Percentiles rank a stretch among this genome's conserved stretches.
These are phyloP conservation scores for Nicotiana paniculata DNA, from an alignment of 257 asterid genomes.

Conservation along the genomic window DNA sequence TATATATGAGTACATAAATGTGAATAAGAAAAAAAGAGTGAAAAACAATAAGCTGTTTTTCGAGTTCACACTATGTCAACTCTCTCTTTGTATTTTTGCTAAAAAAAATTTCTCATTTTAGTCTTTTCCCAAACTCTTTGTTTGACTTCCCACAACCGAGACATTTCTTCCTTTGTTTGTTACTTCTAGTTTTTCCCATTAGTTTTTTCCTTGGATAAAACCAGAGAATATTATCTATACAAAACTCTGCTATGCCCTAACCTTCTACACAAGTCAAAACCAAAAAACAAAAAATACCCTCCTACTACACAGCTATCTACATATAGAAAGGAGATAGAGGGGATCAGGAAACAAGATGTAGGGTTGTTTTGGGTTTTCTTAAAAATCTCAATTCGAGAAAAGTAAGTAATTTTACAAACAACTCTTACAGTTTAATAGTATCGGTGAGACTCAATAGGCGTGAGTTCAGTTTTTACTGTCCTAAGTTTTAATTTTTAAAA, in stretches of 20 bases:
- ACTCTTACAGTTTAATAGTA: too few species aligned
- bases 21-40: not conserved
- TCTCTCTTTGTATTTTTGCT: not conserved
- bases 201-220: slow-evolving; percentile 17
- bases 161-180: slow-evolving; percentile 3
- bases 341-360: too few species aligned
- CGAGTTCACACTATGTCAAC: slow-evolving; percentile 15
- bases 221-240: slow-evolving; percentile 19
- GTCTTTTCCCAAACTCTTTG: slow-evolving; percentile 5
- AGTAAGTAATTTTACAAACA: too few species aligned
- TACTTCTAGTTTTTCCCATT: slow-evolving; percentile 19
- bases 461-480: not conserved
- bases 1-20: not conserved
- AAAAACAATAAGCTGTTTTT: not conserved
- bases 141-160: slow-evolving; percentile 9
- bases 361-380: too few species aligned
- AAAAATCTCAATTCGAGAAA: too few species aligned
- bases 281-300: not conserved
- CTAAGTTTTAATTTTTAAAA: too few species aligned
- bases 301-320: not conserved
- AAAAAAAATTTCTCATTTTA: not conserved
- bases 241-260: slow-evolving; percentile 3
- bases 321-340: not conserved
- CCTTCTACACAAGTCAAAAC: slow-evolving; percentile 7
- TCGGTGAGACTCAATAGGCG: not conserved